Percentiles rank a stretch among this genome's conserved stretches.
Conservation (phyloP, 2,329 filamentous ascomycete genomes). For the Colletotrichum sp. region DNA sequence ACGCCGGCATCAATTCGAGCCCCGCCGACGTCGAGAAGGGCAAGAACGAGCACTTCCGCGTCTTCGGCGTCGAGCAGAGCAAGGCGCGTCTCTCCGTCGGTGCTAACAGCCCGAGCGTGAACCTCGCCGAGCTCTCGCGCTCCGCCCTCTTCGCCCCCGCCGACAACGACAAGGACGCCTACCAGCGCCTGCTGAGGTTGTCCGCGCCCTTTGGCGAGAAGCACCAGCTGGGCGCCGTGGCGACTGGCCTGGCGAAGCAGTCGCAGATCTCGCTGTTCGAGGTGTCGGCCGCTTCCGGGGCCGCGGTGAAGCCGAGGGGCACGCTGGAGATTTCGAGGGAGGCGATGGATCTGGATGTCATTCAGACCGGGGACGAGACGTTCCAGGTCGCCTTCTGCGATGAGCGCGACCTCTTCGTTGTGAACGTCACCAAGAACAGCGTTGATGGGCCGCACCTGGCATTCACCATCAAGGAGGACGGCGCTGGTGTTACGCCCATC, state of each 20-base stretch:
- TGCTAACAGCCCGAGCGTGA: constrained; percentile 33
- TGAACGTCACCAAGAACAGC: constrained; percentile 52
- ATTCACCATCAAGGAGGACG: constrained; percentile 61
- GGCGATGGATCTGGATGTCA: constrained; percentile 74
- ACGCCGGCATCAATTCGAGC: constrained; percentile 87
- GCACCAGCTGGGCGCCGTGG: constrained; percentile 74
- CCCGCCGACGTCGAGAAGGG: constrained; percentile 73
- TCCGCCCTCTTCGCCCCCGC: constrained; percentile 56
- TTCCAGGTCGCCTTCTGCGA: constrained; percentile 83
- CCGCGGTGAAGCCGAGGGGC: constrained; percentile 52
- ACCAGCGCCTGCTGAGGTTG: constrained; percentile 65
- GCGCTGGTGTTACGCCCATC: constrained; percentile 48
- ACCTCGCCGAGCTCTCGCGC: constrained; percentile 58
- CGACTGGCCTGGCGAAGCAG: constrained; percentile 77
- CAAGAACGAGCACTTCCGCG: constrained; percentile 83
- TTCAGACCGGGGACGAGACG: constrained; percentile 63
- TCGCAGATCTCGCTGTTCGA: constrained; percentile 84
- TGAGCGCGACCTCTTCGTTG: constrained; percentile 74
- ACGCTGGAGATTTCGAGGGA: constrained; percentile 58
- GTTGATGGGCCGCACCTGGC: constrained; percentile 54
- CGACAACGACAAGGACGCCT: constrained; percentile 55
- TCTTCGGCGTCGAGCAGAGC: constrained; percentile 65
- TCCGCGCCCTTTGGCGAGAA: constrained; percentile 45
- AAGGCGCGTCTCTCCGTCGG: constrained; percentile 36
- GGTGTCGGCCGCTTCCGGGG: constrained; percentile 58